Evolutionary conservation across 495 filamentous ascomycete species (phyloP).

Genomic region (Evernia prunastri): DNA sequence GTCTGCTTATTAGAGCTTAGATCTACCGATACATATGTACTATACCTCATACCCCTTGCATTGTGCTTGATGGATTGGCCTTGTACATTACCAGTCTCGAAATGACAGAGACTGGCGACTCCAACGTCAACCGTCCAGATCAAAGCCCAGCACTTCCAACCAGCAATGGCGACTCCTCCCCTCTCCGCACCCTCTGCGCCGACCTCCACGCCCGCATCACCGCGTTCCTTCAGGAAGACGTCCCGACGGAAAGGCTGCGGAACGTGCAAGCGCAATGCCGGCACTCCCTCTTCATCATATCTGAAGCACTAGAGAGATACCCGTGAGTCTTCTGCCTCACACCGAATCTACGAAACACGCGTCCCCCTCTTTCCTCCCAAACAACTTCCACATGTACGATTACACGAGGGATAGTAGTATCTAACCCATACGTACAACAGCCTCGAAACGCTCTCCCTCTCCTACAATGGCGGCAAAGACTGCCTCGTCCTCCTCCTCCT

Average conservation of each 20-base stretch:
- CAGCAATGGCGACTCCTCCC: conserved; percentile 23
- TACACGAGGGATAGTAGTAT: neutral
- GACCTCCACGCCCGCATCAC: conserved; percentile 57
- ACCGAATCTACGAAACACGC: neutral
- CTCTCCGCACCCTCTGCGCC: conserved; percentile 47
- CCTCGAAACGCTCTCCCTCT: conserved; percentile 72
- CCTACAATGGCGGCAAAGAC: conserved; percentile 98
- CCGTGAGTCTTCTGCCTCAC: conserved; percentile 21
- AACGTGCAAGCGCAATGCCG: conserved; percentile 67
- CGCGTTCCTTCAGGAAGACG: conserved; percentile 58
- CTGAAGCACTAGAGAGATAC: conserved; percentile 64
- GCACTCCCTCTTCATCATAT: conserved; percentile 62
- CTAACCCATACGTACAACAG: conserved; percentile 38
- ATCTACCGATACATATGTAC: no score
- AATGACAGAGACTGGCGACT: conserved; percentile 18
- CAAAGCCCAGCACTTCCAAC: conserved; percentile 17
- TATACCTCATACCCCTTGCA: neutral
- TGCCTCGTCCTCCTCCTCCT: conserved; percentile 90
- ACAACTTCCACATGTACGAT: neutral
- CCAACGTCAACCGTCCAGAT: neutral
- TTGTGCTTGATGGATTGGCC: conserved; percentile 16
- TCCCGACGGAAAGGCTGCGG: conserved; percentile 50
- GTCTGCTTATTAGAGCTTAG: no score
- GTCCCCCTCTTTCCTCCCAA: neutral
- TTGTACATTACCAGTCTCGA: conserved; percentile 10